Base-by-base conservation (phyloP, 805 yeast species). In the Wickerhamiella shivajii region DNA sequence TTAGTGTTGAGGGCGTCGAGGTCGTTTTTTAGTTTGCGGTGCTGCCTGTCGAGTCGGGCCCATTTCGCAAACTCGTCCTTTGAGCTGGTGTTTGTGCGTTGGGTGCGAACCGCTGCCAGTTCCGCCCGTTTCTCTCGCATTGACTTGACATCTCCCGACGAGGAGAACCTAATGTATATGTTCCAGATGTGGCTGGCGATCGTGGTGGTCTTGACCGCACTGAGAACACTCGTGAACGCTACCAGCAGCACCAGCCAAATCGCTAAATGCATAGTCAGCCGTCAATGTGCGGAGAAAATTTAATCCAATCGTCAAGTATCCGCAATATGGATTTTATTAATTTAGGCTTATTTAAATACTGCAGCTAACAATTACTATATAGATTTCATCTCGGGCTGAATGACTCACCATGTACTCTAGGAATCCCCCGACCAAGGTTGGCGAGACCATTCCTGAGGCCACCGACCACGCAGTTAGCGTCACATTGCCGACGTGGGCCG, bases 11-110 rank as follows among this genome's bases (percentile, higher is more conserved):
- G 27, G 1, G n/a, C 37, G 12, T 62, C 66, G 27, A 77, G 57
- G 39, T 77, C 71, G 11, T 55, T 60, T 27, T 64, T 61, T 31
- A 79, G 48, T 39, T 67, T 64, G 43, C 76, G 84, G 38, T 66
- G 58, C 44, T 65, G 67, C 31, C 98, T 67, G 48, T 83, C 85
- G 41, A 85, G 63, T 52, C 83, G 83, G 1, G 96, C 92, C 97
- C 97, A 90, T 48, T 70, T 75, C 18, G 96, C 95, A 53, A 87
- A 90, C 47, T 90, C 74, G 52, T 90, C 96, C 54, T 87, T 95
- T 2, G 96, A 87, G 36, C 81, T 70, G 7, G 84, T 68, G 2
- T 63, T 41, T 19, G 69, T 60, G 40, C 83, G 67, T 44, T 74
- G 70, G 10, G 58, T 61, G 43, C 67, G 61, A 15, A 71, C 49